Evolutionary conservation across 352 stramenopile genomes (phyloP), one percentile per base, ranked within the genome.

Genomic region (Plasmopara muralis): DNA sequence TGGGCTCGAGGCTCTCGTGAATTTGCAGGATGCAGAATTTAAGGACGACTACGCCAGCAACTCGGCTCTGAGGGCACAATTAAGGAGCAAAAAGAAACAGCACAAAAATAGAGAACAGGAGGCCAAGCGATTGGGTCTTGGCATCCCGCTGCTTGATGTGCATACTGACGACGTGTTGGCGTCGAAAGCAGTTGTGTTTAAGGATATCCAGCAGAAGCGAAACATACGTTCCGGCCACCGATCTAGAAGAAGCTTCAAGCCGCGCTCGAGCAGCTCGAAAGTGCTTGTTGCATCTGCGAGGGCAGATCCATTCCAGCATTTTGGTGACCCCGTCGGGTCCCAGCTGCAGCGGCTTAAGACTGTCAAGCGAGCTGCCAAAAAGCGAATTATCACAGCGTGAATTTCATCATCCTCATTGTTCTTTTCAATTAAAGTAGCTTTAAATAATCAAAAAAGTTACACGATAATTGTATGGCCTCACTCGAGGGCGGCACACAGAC

Each of bases 11-110:
- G 68, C 62, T 7, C 62, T 95, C n/a, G 28, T 79, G 16, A 39
- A 75, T 20, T 50, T 84, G 38, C 71, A 89, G 52, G 74, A 92
- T 28, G 59, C 60, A 20, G 64, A 86, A 44, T 83, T 78, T 13
- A 73, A 77, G 16, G 74, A 94, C 64, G 77, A 89, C 43, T 89
- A 88, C 46, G 57, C 55, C 5, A 77, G 68, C 20, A 95, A 94
- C 37, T 65, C 72, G 9, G 56, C 50, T 16, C 49, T 92, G 14
- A 66, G 81, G 15, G 60, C 68, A 2, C 47, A 55, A 20, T 87
- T 92, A 33, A 74, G 81, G 14, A 53, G 54, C 37, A 58, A 85
- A 33, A 92, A 89, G 67, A 74, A 75, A 47, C 57, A 75, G 52
- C 54, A 60, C 9, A 66, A 79, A 46, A 45, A 30, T 8, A 71